These are phyloP conservation scores for Cryphonectria carpinicola DNA, from an alignment of 2,329 filamentous ascomycete genomes.

Conservation along the genomic window DNA sequence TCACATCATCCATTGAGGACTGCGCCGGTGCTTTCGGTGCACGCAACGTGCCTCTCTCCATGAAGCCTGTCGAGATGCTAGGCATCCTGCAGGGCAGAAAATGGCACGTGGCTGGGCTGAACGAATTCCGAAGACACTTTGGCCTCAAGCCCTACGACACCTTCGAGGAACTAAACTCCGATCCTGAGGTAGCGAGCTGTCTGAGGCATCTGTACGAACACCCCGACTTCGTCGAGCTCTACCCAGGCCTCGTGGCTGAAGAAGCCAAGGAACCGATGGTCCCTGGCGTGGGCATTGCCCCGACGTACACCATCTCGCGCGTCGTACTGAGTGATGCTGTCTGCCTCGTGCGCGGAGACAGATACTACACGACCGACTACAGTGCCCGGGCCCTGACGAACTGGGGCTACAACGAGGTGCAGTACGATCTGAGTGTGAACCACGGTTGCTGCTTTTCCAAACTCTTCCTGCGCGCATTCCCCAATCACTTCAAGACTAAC, in stretches of 20 bases:
- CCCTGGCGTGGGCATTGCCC: constrained; percentile 74
- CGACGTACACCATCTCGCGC: constrained; percentile 76
- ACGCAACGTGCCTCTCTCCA: constrained; percentile 72
- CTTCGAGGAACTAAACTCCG: constrained; percentile 84
- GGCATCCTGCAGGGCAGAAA: constrained; percentile 77
- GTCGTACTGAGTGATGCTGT: constrained; percentile 80
- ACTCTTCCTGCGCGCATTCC: constrained; percentile 78
- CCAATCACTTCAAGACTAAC: constrained; percentile 75
- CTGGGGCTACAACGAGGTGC: constrained; percentile 79
- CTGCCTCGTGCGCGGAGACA: constrained; percentile 75
- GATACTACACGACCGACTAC: constrained; percentile 81
- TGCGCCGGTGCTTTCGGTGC: constrained; percentile 75
- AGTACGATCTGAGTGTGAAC: constrained; percentile 73
- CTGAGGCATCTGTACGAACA: constrained; percentile 74
- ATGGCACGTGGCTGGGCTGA: constrained; percentile 79
- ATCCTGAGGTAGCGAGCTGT: constrained; percentile 69
- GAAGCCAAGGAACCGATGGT: constrained; percentile 75
- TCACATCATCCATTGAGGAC: constrained; percentile 73
- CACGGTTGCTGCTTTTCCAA: constrained; percentile 87
- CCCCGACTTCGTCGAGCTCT: constrained; percentile 79
- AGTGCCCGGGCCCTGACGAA: constrained; percentile 75
- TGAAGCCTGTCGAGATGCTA: constrained; percentile 78
- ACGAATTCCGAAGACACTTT: constrained; percentile 86
- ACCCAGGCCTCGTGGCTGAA: constrained; percentile 77
- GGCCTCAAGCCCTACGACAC: constrained; percentile 74